Evolutionary conservation across 208 protist species (phyloP).

Genomic region (Leishmania tropica): DNA sequence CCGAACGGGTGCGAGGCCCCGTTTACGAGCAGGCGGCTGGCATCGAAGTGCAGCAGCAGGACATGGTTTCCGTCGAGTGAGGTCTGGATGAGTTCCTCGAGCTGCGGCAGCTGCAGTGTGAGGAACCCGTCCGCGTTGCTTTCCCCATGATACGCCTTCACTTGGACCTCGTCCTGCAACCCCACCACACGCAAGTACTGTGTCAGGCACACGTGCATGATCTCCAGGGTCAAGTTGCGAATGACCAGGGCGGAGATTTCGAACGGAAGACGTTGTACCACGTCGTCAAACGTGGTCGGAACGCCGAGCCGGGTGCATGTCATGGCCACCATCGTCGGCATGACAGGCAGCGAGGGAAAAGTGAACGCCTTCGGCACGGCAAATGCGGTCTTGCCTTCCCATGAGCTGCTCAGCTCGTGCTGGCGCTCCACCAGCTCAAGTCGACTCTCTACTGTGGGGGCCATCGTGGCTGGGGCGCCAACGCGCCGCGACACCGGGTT

Average conservation of each 20-base stretch:
- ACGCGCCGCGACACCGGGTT: constrained; percentile 29
- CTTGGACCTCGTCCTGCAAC: constrained; percentile 41
- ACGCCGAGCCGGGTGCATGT: constrained; percentile 63
- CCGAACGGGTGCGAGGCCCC: constrained; percentile 76
- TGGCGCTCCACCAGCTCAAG: constrained; percentile 71
- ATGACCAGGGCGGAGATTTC: constrained; percentile 78
- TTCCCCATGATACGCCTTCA: constrained; percentile 68
- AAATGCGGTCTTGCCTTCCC: constrained; percentile 13
- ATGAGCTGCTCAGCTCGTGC: constrained; percentile 27
- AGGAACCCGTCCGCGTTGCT: constrained; percentile 30
- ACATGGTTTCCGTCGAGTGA: constrained; percentile 33
- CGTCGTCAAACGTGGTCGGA: constrained; percentile 76
- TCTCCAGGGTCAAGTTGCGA: constrained; percentile 79
- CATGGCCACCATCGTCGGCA: constrained; percentile 83
- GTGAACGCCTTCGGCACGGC: constrained; percentile 42
- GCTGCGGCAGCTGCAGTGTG: constrained; percentile 41
- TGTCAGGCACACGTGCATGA: constrained; percentile 66
- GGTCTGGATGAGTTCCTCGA: constrained; percentile 55
- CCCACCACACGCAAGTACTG: constrained; percentile 56
- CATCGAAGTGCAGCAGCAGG: constrained; percentile 69
- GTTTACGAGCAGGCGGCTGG: constrained; percentile 58
- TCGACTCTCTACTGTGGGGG: constrained; percentile 65
- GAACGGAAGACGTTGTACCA: constrained; percentile 73
- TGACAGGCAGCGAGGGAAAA: constrained; percentile 72
- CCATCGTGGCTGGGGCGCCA: constrained; percentile 55